Percentiles rank a stretch among this genome's conserved stretches.
Evolutionary conservation across 2,329 filamentous ascomycete genomes (phyloP).

Genomic region (Paraphoma sp.): DNA sequence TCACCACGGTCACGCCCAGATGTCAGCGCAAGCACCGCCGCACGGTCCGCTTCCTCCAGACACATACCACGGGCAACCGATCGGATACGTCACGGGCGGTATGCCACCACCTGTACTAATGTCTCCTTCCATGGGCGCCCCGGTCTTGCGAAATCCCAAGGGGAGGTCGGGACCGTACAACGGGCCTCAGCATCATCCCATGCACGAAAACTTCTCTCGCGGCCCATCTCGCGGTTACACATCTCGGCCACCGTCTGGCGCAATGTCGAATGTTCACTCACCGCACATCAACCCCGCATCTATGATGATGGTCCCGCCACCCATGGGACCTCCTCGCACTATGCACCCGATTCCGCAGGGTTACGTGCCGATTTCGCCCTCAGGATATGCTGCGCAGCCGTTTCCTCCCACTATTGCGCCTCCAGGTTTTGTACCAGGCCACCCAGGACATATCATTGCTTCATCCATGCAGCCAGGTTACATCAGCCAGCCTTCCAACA

Average conservation of each 20-base stretch:
- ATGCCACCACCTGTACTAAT: conserved; percentile 4
- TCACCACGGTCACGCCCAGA: not conserved
- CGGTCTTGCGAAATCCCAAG: conserved; percentile 14
- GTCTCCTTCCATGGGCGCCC: conserved; percentile 10
- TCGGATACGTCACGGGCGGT: conserved; percentile 2
- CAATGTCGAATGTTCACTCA: conserved; percentile 16
- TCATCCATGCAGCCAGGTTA: conserved; percentile 20
- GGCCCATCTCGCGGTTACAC: conserved; percentile 16
- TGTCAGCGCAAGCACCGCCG: not conserved
- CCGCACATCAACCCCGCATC: conserved; percentile 17
- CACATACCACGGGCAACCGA: conserved; percentile 3
- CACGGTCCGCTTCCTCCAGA: conserved; percentile 2
- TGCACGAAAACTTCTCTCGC: conserved; percentile 26
- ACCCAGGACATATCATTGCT: conserved; percentile 7
- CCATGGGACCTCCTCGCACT: conserved; percentile 9
- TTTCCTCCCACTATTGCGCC: conserved; percentile 13
- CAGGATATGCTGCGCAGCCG: conserved; percentile 18
- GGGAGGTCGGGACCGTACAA: conserved; percentile 10
- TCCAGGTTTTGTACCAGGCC: conserved; percentile 16
- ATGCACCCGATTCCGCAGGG: conserved; percentile 21
- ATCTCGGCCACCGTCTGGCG: conserved; percentile 16
- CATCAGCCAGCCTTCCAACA: conserved; percentile 11
- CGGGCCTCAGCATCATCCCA: conserved; percentile 8
- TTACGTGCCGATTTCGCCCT: conserved; percentile 10
- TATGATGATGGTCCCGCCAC: conserved; percentile 18